Evolutionary conservation across 768 basidiomycete genomes (phyloP), one percentile per base, ranked within the genome.

Genomic region (Xerocomus brunneocitrinus): DNA sequence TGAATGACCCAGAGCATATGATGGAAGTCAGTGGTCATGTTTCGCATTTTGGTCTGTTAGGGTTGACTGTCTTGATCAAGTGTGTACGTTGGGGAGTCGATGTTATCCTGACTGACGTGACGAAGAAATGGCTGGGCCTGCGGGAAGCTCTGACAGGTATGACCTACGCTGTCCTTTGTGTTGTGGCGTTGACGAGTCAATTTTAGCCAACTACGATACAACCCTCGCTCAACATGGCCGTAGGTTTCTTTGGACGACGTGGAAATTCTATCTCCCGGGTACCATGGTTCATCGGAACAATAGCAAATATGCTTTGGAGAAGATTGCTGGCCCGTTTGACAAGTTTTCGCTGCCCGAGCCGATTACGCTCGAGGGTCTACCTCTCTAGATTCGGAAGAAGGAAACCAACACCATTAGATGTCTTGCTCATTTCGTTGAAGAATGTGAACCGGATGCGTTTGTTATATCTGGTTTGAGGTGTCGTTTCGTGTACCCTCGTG

Each of bases 1-100:
- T 98, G 27, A 99, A 99, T 64, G 79, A 85, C 43, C 84, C 84
- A 9, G 83, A 82, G 50, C 84, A 92, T 64, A 92, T 93, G 91
- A 88, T 91, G 79, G 90, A 93, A 82, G 89, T 85, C 28, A 40
- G 81, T 69, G 5, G 30, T 47, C 47, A 27, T 27, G 24, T 42
- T 24, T 50, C 22, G 8, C 47, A 8, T 12, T 25, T 35, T 28
- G 16, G 31, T 49, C 27, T 10, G 30, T 22, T 24, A 2, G 51
- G 32, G 35, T 55, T 50, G 16, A 54, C 49, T 47, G 41, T 54
- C 32, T 14, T 40, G 49, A 32, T 50, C 38, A 44, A 89, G 87
- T 87, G 85, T 40, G 87, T 84, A 24, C 74, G 86, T 56, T 92
- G 91, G 90, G 85, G 78, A 52, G 87, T 82, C 6, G 79, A 84